Evolutionary conservation across 2,329 filamentous ascomycete genomes (phyloP).

Genomic region (Botrytis sinoallii): DNA sequence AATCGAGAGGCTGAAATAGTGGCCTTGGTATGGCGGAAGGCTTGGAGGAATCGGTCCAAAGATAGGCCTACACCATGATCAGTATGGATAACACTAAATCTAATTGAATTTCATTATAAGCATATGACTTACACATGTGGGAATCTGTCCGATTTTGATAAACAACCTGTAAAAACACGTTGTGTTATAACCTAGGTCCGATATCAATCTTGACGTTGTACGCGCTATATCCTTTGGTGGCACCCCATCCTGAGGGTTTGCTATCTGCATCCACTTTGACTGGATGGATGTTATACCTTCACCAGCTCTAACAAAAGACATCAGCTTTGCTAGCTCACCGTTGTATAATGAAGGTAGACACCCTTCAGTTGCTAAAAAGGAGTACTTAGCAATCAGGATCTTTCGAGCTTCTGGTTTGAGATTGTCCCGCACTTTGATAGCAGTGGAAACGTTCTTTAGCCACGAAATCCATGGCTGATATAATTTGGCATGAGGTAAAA

Average conservation of each 20-base stretch:
- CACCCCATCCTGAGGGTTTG: neutral
- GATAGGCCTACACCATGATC: neutral
- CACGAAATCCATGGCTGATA: conserved; percentile 3
- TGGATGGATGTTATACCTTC: neutral
- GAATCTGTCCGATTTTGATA: conserved; percentile 5
- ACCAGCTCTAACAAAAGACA: neutral
- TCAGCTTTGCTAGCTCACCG: neutral
- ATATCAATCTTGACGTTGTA: conserved; percentile 3
- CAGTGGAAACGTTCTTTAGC: conserved; percentile 7
- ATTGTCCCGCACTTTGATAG: neutral
- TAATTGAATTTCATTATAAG: accelerated
- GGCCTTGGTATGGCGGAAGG: neutral
- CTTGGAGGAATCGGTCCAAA: neutral
- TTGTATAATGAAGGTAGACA: conserved; percentile 6
- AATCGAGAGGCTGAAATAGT: neutral
- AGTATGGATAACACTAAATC: neutral
- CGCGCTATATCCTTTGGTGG: neutral
- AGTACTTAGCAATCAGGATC: neutral
- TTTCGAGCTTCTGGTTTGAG: neutral
- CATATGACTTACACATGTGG: neutral
- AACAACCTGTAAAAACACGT: neutral
- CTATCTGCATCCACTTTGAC: neutral
- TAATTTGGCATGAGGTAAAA: neutral
- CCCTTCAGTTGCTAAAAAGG: neutral
- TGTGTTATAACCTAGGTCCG: conserved; percentile 7